phyloP scores from a whole-genome alignment of 768 basidiomycete genomes.

The Pisolithus marmoratus region DNA sequence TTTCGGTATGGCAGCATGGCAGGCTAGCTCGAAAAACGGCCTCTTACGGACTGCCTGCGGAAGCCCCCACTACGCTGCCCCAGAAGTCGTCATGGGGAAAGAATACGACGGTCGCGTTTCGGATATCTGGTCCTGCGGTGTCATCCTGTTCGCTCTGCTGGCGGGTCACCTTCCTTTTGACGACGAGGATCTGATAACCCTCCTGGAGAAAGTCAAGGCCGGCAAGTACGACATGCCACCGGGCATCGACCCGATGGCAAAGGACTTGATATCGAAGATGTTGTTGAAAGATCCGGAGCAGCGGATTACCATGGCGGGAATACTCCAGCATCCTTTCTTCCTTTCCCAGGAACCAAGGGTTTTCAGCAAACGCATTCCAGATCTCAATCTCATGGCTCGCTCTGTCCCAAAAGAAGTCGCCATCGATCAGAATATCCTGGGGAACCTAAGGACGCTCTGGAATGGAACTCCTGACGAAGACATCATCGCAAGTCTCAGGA shows the following conservation, averaged over 20 bases:
- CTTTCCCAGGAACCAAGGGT: constrained; percentile 46
- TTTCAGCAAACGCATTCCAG: constrained; percentile 42
- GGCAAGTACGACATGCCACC: constrained; percentile 72
- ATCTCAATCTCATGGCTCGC: constrained; percentile 60
- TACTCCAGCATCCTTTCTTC: constrained; percentile 78
- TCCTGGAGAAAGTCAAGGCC: constrained; percentile 77
- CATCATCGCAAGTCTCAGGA: constrained; percentile 63
- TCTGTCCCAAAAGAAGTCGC: constrained; percentile 57
- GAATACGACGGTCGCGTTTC: constrained; percentile 83
- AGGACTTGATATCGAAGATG: constrained; percentile 78
- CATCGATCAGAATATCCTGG: constrained; percentile 86
- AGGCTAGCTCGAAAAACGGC: constrained; percentile 49
- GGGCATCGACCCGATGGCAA: constrained; percentile 62
- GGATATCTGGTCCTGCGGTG: constrained; percentile 96
- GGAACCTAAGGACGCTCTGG: constrained; percentile 91
- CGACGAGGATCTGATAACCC: constrained; percentile 69
- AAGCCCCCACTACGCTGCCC: constrained; percentile 92
- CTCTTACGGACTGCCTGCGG: constrained; percentile 84
- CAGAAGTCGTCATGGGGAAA: constrained; percentile 80
- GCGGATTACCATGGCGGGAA: constrained; percentile 79
- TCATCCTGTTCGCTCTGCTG: constrained; percentile 88
- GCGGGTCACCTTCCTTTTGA: constrained; percentile 89
- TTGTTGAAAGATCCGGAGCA: constrained; percentile 65
- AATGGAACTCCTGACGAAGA: constrained; percentile 69
- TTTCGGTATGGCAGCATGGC: constrained; percentile 97